Percentiles rank a stretch among this genome's conserved stretches.
These are phyloP conservation scores for Halophytophthora polymorphica DNA, from an alignment of 352 stramenopile genomes.

Conservation along the genomic window DNA sequence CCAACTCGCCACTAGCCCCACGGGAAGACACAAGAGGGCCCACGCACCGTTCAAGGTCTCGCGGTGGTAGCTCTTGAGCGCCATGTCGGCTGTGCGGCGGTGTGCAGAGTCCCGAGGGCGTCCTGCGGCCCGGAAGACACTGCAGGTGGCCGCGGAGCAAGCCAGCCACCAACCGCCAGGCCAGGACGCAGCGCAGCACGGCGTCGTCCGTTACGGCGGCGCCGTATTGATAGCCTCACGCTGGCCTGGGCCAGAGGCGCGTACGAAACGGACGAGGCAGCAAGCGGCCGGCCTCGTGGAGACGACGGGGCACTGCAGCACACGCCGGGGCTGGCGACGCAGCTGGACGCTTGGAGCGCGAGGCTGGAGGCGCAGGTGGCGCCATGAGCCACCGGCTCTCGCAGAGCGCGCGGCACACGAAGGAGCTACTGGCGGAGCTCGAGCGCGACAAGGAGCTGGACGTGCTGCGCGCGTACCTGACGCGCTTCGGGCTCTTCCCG, in stretches of 20 bases:
- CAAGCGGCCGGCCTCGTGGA: too few species aligned
- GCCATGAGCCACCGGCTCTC: conserved; percentile 81
- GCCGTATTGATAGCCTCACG: not conserved
- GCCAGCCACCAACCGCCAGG: too few species aligned
- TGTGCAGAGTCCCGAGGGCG: not conserved
- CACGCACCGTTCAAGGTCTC: conserved; percentile 67
- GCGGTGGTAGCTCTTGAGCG: conserved; percentile 77
- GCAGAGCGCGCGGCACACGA: conserved; percentile 77
- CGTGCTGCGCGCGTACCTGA: conserved; percentile 80
- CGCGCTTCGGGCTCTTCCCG: conserved; percentile 77
- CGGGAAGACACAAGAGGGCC: too few species aligned
- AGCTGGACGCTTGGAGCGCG: not conserved
- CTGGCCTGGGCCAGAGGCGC: too few species aligned
- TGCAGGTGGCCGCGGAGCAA: too few species aligned
- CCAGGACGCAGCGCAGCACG: not conserved
- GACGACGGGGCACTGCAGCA: too few species aligned
- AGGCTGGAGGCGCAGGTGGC: not conserved
- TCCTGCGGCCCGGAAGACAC: too few species aligned
- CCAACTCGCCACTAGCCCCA: too few species aligned
- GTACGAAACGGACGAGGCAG: too few species aligned
- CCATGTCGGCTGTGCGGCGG: conserved; percentile 28
- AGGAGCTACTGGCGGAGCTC: conserved; percentile 80
- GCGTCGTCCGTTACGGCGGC: too few species aligned
- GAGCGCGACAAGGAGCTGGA: conserved; percentile 87
- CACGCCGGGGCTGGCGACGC: not conserved